Base-by-base conservation (phyloP, 805 yeast genomes). In the Yueomyces sinensis region DNA sequence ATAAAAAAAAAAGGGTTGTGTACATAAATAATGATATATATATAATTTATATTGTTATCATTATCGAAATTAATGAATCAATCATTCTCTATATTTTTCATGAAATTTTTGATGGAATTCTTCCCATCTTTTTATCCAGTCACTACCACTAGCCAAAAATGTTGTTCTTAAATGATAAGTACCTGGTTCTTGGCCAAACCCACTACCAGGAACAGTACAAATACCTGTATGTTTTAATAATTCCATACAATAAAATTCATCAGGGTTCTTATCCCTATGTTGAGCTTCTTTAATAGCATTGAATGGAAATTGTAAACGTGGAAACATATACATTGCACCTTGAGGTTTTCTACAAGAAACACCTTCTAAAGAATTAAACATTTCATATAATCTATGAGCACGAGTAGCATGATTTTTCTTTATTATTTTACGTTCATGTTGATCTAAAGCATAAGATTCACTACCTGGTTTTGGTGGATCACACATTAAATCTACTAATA, bases 261-360 rank as follows among this genome's bases (percentile, higher is more conserved):
- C 98, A 16, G 94, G 79, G 30, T 69, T 63, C 47, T 73, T 52
- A 17, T 72, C 74, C 22, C 54, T 50, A 36, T 66, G 63, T 36
- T 65, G 62, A 24, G 96, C 94, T 30, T 65, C 66, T 19, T 63
- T 64, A 32, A 73, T 63, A 13, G 84, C 86, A 43, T 68, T 68
- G 14, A 70, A 68, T 13, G 82, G 76, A 37, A 91, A 62, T 24
- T 70, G 56, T 38, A 91, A 61, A 42, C 64, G 68, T 31, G 98
- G 99, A 74, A 84, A 91, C 40, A 91, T 65, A 60, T 91, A 91
- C 98, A 91, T 89, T 29, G 99, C 96, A 45, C 99, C 99, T 63
- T 80, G 74, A 30, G 99, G 97, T 43, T 72, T 72, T 59, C 83
- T 84, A 58, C 96, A 87, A 18, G 70, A 59, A 32, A 91, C 79